Base-by-base conservation (phyloP, 2,329 filamentous ascomycete species). In the Diaporthe eres region DNA sequence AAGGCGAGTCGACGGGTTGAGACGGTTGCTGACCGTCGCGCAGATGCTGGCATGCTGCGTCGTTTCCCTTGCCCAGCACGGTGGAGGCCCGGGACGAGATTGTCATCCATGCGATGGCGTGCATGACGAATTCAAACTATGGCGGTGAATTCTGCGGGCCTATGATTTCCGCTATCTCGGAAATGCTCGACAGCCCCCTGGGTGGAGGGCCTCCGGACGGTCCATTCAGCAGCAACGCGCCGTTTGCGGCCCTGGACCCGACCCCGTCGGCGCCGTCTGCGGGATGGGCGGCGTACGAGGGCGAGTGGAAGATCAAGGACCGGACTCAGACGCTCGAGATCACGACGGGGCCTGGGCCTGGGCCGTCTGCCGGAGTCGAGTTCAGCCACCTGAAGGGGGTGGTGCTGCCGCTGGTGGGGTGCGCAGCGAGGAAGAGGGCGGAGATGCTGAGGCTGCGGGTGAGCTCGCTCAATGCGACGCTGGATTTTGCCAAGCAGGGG, bases 111-210 rank as follows among this genome's bases (percentile, higher is more conserved):
- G 74, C 74, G 15, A 71, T 73, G n/a, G 60, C 74, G 17, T 51
- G 65, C 60, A 73, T 75, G 74, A 75, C 74, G 0, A 74, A 75
- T 44, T 74, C 74, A 2, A 70, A 75, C 53, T 74, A 68, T n/a
- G 74, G 74, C 25, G 71, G 55, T 13, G 74, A 68, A 1, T n/a
- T 75, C n/a, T 47, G 72, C 34, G 61, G 70, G 1, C 74, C 74
- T 0, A 55, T 73, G 28, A 37, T 74, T 6, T 9, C 12, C 34
- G 74, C 74, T 71, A 39, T 75, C 61, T 39, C 70, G 42, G 60
- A 74, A 37, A n/a, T 68, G 49, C 53, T 75, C n/a, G 74, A 74
- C 53, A 60, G 70, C 31, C 61, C 74, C 9, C 15, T 71, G 22
- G 74, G 60, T 3, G 53, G 44, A 31, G 71, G 60, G 22, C 60